Percentiles rank a stretch among this genome's conserved stretches.
phyloP scores from a whole-genome alignment of 306 rosid genomes.

The Leucaena leucocephala region DNA sequence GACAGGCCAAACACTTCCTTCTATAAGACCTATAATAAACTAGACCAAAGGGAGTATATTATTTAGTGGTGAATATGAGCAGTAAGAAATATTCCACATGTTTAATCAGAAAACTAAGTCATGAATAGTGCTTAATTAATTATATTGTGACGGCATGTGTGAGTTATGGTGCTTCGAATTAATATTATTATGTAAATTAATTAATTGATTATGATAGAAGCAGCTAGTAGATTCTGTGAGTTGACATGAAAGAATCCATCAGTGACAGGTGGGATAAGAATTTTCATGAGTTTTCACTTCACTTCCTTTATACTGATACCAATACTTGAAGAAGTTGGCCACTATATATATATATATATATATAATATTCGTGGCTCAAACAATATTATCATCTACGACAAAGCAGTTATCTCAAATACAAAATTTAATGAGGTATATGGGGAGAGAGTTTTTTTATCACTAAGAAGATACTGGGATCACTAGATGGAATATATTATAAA shows the following conservation, averaged over 20 bases:
- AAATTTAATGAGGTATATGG: background rate
- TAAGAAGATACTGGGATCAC: conserved; percentile 39
- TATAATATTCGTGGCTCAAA: conserved; percentile 27
- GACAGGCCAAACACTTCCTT: no score
- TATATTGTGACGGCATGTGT: conserved; percentile 12
- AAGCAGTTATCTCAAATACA: background rate
- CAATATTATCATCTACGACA: conserved; percentile 33
- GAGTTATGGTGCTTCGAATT: background rate
- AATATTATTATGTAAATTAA: background rate
- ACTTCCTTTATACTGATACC: conserved; percentile 8
- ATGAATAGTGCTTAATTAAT: no score
- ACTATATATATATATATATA: background rate
- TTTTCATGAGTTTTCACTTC: conserved; percentile 16
- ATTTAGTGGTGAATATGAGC: background rate
- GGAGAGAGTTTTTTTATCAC: conserved; percentile 30
- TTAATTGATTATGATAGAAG: conserved; percentile 6
- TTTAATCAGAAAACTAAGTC: background rate
- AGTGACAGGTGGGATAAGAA: conserved; percentile 12
- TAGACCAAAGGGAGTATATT: no score
- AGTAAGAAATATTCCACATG: background rate
- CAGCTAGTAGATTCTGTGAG: conserved; percentile 38
- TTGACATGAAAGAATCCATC: conserved; percentile 32
- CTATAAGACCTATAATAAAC: no score
- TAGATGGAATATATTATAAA: background rate
- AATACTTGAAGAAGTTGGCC: conserved; percentile 26